Conservation (phyloP, 2,329 filamentous ascomycete genomes). For the Coniochaeta hoffmannii region DNA sequence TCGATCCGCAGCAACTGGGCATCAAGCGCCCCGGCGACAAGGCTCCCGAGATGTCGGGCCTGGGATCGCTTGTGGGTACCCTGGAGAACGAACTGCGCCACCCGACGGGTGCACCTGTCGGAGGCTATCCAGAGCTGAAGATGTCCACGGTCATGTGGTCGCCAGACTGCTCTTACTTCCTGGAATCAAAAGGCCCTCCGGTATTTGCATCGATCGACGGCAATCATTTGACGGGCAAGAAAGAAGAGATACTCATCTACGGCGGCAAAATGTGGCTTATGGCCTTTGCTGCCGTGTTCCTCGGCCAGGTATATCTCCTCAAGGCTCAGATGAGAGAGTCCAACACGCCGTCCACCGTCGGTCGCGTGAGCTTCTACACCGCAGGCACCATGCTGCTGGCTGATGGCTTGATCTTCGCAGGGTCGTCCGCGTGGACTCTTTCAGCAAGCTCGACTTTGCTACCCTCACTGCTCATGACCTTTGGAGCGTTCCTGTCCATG, state of each 20-base stretch:
- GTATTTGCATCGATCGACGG: slow-evolving; percentile 41
- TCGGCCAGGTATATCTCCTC: slow-evolving; percentile 54
- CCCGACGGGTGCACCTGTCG: slow-evolving; percentile 52
- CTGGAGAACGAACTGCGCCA: slow-evolving; percentile 57
- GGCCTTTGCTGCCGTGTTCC: slow-evolving; percentile 46
- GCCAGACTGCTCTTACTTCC: slow-evolving; percentile 59
- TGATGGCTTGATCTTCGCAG: slow-evolving; percentile 52
- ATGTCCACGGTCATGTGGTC: slow-evolving; percentile 60
- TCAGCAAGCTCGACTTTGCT: slow-evolving; percentile 50
- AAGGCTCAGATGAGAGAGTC: slow-evolving; percentile 60
- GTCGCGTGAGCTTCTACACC: slow-evolving; percentile 58
- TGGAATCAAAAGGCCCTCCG: slow-evolving; percentile 58
- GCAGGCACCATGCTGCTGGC: slow-evolving; percentile 54
- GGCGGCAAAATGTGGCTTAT: slow-evolving; percentile 54
- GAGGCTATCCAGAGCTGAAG: slow-evolving; percentile 45
- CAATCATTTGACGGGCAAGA: slow-evolving; percentile 51
- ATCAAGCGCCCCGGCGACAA: slow-evolving; percentile 21
- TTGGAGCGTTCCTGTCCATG: slow-evolving; percentile 47
- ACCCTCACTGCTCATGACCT: slow-evolving; percentile 46
- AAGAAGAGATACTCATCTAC: slow-evolving; percentile 51
- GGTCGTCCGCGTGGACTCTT: slow-evolving; percentile 48
- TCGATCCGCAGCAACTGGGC: slow-evolving; percentile 29
- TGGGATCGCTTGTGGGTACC: slow-evolving; percentile 33
- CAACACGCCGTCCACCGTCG: slow-evolving; percentile 60
- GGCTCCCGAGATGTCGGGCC: slow-evolving; percentile 23